These are phyloP conservation scores for Pontederia crassipes DNA, from an alignment of 176 grass and related monocot species.

Conservation along the genomic window DNA sequence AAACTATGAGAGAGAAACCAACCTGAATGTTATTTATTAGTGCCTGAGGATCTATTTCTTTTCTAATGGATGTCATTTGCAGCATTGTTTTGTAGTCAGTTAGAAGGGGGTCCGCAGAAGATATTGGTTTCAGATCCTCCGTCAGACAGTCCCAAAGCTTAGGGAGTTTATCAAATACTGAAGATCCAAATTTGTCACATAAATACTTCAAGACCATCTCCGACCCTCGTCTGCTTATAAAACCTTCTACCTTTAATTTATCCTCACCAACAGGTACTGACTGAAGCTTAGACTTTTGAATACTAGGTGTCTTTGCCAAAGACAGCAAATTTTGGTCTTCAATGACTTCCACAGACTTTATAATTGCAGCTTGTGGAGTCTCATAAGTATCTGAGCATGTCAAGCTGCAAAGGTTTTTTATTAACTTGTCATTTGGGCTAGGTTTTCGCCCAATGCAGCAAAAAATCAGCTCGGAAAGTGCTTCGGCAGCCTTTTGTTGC, in stretches of 20 bases:
- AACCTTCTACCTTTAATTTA: conserved; percentile 70
- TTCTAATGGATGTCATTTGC: conserved; percentile 48
- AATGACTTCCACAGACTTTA: conserved; percentile 86
- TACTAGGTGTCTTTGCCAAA: conserved; percentile 47
- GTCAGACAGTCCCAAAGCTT: conserved; percentile 94
- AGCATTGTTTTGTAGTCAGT: conserved; percentile 44
- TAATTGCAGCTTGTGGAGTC: conserved; percentile 79
- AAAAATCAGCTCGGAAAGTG: conserved; percentile 90
- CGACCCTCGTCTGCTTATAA: conserved; percentile 77
- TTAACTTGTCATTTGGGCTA: conserved; percentile 92
- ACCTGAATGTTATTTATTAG: conserved; percentile 99
- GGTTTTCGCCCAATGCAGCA: conserved; percentile 88
- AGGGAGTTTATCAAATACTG: conserved; percentile 78
- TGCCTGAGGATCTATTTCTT: conserved; percentile 84
- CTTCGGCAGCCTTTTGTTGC: conserved; percentile 95
- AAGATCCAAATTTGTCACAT: conserved; percentile 78
- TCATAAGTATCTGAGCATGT: conserved; percentile 66
- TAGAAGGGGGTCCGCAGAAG: conserved; percentile 24
- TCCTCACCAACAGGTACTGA: conserved; percentile 46
- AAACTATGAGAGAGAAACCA: conserved; percentile 15
- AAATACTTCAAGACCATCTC: conserved; percentile 90
- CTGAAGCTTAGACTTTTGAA: conserved; percentile 50
- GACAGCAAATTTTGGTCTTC: conserved; percentile 87
- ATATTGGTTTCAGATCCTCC: conserved; percentile 73
- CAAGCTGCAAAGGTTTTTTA: conserved; percentile 88